A percentile compares a stretch with the other conserved stretches of the same genome.
phyloP scores from a whole-genome alignment of 768 basidiomycete genomes.

The button mushroom (Agaricus bisporus) region DNA sequence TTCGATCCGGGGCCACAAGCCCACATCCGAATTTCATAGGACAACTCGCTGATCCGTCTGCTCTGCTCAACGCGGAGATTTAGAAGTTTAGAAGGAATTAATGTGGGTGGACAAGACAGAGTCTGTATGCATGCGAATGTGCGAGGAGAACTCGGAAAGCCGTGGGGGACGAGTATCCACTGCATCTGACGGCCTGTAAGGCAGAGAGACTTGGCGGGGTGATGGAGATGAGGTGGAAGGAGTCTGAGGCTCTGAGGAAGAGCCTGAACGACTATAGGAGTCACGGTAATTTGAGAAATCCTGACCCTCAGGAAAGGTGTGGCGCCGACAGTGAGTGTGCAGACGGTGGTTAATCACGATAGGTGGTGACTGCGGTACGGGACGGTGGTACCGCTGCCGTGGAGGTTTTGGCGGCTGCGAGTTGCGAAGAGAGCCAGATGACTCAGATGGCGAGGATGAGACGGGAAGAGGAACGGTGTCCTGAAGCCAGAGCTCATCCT shows the following conservation, averaged over 20 bases:
- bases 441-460: constrained; percentile 9
- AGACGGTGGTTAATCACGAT: constrained; percentile 1
- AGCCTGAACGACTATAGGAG: not conserved
- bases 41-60: no score
- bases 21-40: no score
- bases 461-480: constrained; percentile 49
- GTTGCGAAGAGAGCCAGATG: constrained; percentile 5
- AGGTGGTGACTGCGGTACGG: constrained; percentile 10
- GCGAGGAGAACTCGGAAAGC: not conserved
- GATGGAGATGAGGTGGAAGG: not conserved
- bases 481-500: constrained; percentile 56
- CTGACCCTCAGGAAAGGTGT: not conserved
- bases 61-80: no score
- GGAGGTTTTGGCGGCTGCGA: not conserved
- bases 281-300: not conserved
- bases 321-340: not conserved
- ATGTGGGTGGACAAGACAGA: not conserved
- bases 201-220: no score
- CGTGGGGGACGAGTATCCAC: not conserved
- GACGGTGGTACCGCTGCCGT: not conserved
- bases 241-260: not conserved
- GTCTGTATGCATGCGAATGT: not conserved
- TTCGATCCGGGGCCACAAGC: no score
- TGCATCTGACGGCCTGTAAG: no score
- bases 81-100: no score